Percentiles rank a stretch among this genome's conserved stretches.
Conservation (phyloP, 805 yeast genomes). For the Spathaspora girioi region DNA sequence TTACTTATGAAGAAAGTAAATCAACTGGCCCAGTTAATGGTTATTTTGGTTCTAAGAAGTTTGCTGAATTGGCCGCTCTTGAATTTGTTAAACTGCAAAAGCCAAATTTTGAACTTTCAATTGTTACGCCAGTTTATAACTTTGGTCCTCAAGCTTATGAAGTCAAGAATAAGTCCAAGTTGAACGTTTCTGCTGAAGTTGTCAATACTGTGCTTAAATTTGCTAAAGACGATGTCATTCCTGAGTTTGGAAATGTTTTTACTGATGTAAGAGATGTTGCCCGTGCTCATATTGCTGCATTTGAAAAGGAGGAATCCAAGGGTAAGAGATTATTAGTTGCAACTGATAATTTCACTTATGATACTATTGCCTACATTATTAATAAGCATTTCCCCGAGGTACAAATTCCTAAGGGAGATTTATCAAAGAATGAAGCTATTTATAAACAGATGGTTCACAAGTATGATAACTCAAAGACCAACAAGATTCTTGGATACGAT, state of each 20-base stretch:
- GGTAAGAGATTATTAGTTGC: conserved; percentile 21
- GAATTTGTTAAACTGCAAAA: no score
- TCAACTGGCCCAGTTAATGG: no score
- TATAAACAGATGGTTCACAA: no score
- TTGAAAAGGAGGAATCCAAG: no score
- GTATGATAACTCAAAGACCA: no score
- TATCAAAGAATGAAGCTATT: no score
- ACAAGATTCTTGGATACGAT: conserved; percentile 22
- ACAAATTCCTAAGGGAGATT: neutral
- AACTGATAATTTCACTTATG: conserved; percentile 28
- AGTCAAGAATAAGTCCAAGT: neutral
- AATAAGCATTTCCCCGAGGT: conserved; percentile 18
- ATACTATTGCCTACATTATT: conserved; percentile 27
- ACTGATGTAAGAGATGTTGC: conserved; percentile 13
- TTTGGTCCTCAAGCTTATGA: neutral
- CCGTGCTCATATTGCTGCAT: no score
- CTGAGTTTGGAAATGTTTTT: conserved; percentile 19
- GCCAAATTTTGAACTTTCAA: no score
- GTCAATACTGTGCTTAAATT: conserved; percentile 23
- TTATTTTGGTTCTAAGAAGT: no score
- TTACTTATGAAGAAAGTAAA: no score
- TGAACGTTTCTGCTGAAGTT: neutral
- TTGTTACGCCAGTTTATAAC: no score
- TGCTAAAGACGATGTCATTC: conserved; percentile 20
- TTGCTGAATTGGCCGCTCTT: no score